phyloP scores from a whole-genome alignment of 1,284 basidiomycete species.

The Ganoderma boninense region DNA sequence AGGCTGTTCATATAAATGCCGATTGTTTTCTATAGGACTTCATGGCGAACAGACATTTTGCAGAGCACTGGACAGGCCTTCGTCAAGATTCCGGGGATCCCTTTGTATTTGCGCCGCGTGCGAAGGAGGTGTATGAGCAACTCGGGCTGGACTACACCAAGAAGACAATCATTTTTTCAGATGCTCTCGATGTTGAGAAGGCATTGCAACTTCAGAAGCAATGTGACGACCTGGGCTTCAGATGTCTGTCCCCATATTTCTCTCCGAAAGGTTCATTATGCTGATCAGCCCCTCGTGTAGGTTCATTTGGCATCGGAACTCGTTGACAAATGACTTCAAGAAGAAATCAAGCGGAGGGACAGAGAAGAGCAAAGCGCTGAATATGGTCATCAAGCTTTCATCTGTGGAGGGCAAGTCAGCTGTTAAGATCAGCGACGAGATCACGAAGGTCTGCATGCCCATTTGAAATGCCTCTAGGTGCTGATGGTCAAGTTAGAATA shows the following conservation, averaged over 20 bases:
- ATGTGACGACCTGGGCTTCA: slow-evolving; percentile 79
- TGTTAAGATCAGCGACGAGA: slow-evolving; percentile 93
- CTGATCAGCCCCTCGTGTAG: slow-evolving; percentile 39
- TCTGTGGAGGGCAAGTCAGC: slow-evolving; percentile 79
- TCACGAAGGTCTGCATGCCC: slow-evolving; percentile 70
- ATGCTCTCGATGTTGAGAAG: slow-evolving; percentile 78
- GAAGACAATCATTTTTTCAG: slow-evolving; percentile 87
- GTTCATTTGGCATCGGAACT: slow-evolving; percentile 94
- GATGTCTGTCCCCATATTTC: slow-evolving; percentile 50
- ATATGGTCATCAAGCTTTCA: slow-evolving; percentile 93
- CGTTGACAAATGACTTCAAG: slow-evolving; percentile 88
- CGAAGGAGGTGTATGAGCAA: slow-evolving; percentile 73
- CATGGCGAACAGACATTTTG: slow-evolving; percentile 62
- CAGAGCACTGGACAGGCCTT: slow-evolving; percentile 78
- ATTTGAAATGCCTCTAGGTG: slow-evolving; percentile 5
- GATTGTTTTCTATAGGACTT: slow-evolving; percentile 59
- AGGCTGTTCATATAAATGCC: background rate
- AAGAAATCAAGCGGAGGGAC: slow-evolving; percentile 60
- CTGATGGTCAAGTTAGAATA: slow-evolving; percentile 46
- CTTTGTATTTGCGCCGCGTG: slow-evolving; percentile 75
- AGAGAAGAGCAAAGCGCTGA: slow-evolving; percentile 81
- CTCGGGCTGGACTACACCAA: slow-evolving; percentile 70
- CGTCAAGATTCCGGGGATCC: slow-evolving; percentile 96
- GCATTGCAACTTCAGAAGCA: slow-evolving; percentile 76
- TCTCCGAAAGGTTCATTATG: too few relatives aligned